phyloP scores from a whole-genome alignment of 2,329 filamentous ascomycete species.

The Eurotiales sp. region DNA sequence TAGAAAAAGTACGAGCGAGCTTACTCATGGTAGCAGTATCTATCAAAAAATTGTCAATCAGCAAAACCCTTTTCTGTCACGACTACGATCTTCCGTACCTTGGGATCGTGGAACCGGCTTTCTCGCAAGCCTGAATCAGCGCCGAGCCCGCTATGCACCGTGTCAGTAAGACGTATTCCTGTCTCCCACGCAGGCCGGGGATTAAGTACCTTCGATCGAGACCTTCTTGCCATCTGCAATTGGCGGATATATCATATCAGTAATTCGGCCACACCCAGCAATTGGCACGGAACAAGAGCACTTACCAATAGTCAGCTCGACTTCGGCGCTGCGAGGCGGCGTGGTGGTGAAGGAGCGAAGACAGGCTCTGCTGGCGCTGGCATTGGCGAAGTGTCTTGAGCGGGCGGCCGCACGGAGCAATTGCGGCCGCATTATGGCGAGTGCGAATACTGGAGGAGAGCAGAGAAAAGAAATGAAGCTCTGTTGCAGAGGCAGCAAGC shows the following conservation, averaged over 20 bases:
- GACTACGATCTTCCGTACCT: slow-evolving; percentile 53
- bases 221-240: slow-evolving; percentile 90
- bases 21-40: slow-evolving; percentile 99
- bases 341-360: slow-evolving; percentile 81
- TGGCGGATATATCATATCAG: no score
- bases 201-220: slow-evolving; percentile 90
- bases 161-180: background rate
- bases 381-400: slow-evolving; percentile 49
- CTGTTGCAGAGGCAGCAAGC: no score
- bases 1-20: slow-evolving; percentile 33
- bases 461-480: background rate
- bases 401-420: slow-evolving; percentile 59
- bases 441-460: background rate
- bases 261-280: background rate
- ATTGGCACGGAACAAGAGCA: slow-evolving; percentile 19
- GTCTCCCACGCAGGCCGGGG: background rate
- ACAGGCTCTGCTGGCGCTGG: slow-evolving; percentile 61
- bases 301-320: slow-evolving; percentile 93
- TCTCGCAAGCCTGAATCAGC: slow-evolving; percentile 98
- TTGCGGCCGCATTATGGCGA: slow-evolving; percentile 59
- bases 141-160: slow-evolving; percentile 69
- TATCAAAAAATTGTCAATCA: slow-evolving; percentile 29
- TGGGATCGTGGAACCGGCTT: slow-evolving; percentile 85
- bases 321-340: slow-evolving; percentile 75
- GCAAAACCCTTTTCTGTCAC: background rate